phyloP scores from a whole-genome alignment of 2,329 filamentous ascomycete genomes.

The Colletotrichum musicola region DNA sequence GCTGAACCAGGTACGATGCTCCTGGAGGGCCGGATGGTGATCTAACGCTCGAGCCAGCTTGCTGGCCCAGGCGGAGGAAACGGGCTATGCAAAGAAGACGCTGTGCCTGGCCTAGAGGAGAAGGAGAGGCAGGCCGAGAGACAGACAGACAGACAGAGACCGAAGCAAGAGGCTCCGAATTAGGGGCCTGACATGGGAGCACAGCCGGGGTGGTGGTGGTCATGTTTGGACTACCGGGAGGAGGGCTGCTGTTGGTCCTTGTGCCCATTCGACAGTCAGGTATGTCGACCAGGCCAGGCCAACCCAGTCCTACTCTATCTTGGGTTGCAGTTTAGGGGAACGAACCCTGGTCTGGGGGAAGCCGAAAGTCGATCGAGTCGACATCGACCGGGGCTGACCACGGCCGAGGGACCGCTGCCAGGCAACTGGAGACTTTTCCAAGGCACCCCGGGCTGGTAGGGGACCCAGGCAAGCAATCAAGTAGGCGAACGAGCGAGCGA shows the following conservation, averaged over 20 bases:
- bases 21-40: constrained; percentile 21
- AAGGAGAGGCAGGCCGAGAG: too few relatives aligned
- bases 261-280: constrained; percentile 20
- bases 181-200: constrained; percentile 22
- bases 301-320: constrained; percentile 33
- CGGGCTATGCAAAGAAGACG: constrained; percentile 7
- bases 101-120: constrained; percentile 2
- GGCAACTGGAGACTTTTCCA: constrained; percentile 26
- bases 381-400: constrained; percentile 28
- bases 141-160: too few relatives aligned
- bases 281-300: constrained; percentile 7
- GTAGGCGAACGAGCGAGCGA: neutral
- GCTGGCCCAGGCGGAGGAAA: constrained; percentile 16
- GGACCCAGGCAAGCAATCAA: too few relatives aligned
- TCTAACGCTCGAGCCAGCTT: constrained; percentile 34
- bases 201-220: constrained; percentile 6
- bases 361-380: constrained; percentile 13
- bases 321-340: constrained; percentile 21
- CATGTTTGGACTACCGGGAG: constrained; percentile 19
- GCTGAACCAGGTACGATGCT: constrained; percentile 33
- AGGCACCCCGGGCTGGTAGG: too few relatives aligned
- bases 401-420: constrained; percentile 34
- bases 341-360: constrained; percentile 27
- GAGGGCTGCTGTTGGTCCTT: constrained; percentile 4
- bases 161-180: constrained; percentile 21